Conservation (phyloP, 2,329 filamentous ascomycete genomes). For the Paraconiothyrium sp. region DNA sequence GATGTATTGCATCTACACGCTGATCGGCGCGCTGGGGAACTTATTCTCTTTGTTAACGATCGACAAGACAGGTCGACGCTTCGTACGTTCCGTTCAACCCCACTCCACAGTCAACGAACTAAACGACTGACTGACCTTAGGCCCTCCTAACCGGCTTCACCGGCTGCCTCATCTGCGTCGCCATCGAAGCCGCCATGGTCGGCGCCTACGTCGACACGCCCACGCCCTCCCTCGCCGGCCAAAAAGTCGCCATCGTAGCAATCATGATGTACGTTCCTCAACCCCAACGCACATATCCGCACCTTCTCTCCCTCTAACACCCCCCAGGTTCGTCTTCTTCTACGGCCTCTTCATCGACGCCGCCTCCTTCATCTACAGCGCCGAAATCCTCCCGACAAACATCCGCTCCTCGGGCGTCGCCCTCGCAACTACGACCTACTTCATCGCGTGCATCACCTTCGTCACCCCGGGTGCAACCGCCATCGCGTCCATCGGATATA, state of each 20-base stretch:
- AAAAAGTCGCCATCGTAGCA: slow-evolving; percentile 34
- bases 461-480: slow-evolving; percentile 29
- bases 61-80: slow-evolving; percentile 22
- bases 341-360: slow-evolving; percentile 51
- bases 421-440: slow-evolving; percentile 29
- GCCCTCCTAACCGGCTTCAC: slow-evolving; percentile 34
- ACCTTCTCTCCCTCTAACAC: neutral
- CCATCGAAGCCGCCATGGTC: slow-evolving; percentile 37
- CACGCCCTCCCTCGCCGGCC: slow-evolving; percentile 22
- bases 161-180: slow-evolving; percentile 28
- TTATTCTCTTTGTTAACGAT: slow-evolving; percentile 33
- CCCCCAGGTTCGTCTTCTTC: slow-evolving; percentile 57
- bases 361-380: slow-evolving; percentile 36
- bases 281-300: neutral
- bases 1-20: slow-evolving; percentile 37
- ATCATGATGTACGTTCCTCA: slow-evolving; percentile 30
- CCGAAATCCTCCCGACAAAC: slow-evolving; percentile 35
- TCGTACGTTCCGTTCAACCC: too few species aligned
- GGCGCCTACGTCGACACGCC: slow-evolving; percentile 28
- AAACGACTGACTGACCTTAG: slow-evolving; percentile 6
- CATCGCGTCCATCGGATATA: slow-evolving; percentile 35
- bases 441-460: slow-evolving; percentile 29
- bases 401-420: slow-evolving; percentile 29
- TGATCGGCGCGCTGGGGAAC: slow-evolving; percentile 35
- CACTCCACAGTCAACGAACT: too few species aligned